Evolutionary conservation across 768 basidiomycete genomes (phyloP), one percentile per base, ranked within the genome.

Genomic region (Russula sp.): DNA sequence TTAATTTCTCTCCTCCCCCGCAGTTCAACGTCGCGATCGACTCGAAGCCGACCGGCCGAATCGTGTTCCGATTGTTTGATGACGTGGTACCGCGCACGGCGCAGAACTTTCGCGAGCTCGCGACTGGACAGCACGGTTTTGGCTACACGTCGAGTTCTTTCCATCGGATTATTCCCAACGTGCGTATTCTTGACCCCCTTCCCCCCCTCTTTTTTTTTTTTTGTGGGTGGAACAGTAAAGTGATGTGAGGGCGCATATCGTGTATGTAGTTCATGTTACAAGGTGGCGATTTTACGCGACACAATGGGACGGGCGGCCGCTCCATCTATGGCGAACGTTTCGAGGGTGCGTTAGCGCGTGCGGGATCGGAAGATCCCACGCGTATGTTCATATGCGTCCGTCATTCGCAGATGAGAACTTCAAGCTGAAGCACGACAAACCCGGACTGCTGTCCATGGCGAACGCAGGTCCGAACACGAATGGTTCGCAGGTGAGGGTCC

Each of bases 1-100:
- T 40, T 40, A 9, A 11, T 40, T 40, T 37, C 34, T 40, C 13
- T 37, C 34, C 52, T 44, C 22, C 40, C 6, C 13, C 49, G 20
- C 57, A 88, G 87, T 88, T 89, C 66, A 82, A 88, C 59, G 70
- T 89, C 62, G 74, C 79, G 2, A 87, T 94, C 72, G 79, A 83
- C 73, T 74, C 75, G 16, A 71, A 79, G 52, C 82, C 84, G 4
- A 76, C 82, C 0, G 90, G 89, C 27, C 84, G 88, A 50, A 83
- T 95, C 67, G 80, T 86, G 32, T 91, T 95, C 83, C 85, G 88
- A 74, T 82, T 95, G 48, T 92, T 82, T 75, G 90, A 94, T 74
- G 82, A 87, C 59, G 78, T 82, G 18, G 90, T 91, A n/a, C 94
- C 94, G 58, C 83, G 81, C 74, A 94, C 93, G 11, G 74, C 88